Base-by-base conservation (phyloP, 805 yeast species). In the Diddensiella santjacobensis region DNA sequence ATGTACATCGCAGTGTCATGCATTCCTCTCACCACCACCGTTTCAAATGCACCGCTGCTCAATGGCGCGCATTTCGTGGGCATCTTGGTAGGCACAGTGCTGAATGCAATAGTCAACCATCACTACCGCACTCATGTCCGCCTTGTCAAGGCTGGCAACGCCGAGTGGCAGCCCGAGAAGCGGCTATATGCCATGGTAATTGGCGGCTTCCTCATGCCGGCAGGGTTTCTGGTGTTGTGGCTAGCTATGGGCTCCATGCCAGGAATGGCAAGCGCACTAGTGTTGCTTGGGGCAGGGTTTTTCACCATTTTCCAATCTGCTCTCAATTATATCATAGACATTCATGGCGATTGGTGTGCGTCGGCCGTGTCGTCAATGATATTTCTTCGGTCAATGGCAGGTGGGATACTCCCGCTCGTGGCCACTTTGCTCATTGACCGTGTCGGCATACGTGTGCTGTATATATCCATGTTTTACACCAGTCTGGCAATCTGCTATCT, bases 121-220 rank as follows among this genome's bases (percentile, higher is more conserved):
- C 33, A 24, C 36, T 49, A 51, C 22, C 24, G 43, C 17, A 26
- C 24, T 24, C 50, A 52, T 22, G 42, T 47, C n/a, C 26, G 10
- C 18, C 19, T 22, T n/a, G 46, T 40, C 19, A 39, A 40, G 44
- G 23, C 19, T 4, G 33, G 44, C 17, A 42, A 36, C 3, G 19
- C 29, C 31, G 30, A 35, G 20, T 51, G 50, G 51, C 37, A 47
- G 29, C 54, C 55, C 15, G 55, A 51, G 18, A 35, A 31, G 22
- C 44, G 55, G 10, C 38, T 51, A 2, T 10, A 38, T n/a, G 39
- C 54, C 22, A 51, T 51, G 54, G 30, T 51, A 4, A 23, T 47
- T 3, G 55, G 55, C 1, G 45, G 52, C 1, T 18, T 51, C 15
- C 41, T 50, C 33, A 35, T 53, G 2, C 51, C 55, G 10, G 11